Evolutionary conservation across 169 alveolate species (phyloP).

Genomic region (Plasmodium reichenowi): DNA sequence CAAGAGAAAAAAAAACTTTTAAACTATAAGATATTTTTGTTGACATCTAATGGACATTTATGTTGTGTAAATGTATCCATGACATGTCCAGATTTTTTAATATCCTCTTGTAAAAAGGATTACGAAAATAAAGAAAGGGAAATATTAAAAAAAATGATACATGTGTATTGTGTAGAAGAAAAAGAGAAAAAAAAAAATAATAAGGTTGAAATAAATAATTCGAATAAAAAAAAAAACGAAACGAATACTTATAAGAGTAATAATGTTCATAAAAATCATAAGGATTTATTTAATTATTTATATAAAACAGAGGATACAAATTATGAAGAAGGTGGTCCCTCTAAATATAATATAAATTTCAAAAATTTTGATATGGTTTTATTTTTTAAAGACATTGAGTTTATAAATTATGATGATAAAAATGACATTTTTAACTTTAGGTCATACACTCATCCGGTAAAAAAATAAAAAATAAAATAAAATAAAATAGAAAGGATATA

Average conservation of each 20-base stretch:
- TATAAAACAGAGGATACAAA: constrained; percentile 32
- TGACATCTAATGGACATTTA: constrained; percentile 58
- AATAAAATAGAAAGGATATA: background rate
- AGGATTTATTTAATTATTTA: constrained; percentile 47
- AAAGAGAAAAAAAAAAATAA: constrained; percentile 14
- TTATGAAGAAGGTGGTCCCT: background rate
- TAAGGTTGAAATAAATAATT: background rate
- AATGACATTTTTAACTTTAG: constrained; percentile 62
- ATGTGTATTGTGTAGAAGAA: constrained; percentile 12
- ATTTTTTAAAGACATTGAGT: constrained; percentile 50
- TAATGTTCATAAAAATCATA: constrained; percentile 3
- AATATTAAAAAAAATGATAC: constrained; percentile 47
- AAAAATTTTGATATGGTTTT: constrained; percentile 46
- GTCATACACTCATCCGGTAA: constrained; percentile 70
- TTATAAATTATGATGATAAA: constrained; percentile 63
- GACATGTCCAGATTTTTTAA: constrained; percentile 38
- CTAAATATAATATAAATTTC: background rate
- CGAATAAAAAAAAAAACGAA: background rate
- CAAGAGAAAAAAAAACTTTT: constrained; percentile 28
- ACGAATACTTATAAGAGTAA: background rate
- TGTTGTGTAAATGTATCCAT: constrained; percentile 67
- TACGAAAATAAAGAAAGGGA: constrained; percentile 62
- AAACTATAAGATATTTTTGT: constrained; percentile 41
- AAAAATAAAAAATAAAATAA: background rate
- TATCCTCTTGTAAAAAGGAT: constrained; percentile 40